Conservation (phyloP, 192 early-diverging fungal species). For the Umbelopsis vinacea region DNA sequence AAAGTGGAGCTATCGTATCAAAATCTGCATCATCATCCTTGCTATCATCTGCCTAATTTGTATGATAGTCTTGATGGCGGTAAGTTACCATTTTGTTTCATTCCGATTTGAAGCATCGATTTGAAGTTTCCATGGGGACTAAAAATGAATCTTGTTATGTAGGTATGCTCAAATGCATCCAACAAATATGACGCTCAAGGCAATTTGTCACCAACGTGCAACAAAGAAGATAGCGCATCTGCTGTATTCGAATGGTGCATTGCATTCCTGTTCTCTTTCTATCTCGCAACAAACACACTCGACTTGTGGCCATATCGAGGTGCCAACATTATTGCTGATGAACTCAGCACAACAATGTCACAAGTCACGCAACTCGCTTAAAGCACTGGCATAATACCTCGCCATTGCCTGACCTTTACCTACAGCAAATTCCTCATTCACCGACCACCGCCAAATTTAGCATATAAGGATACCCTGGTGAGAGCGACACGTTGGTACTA, state of each 20-base stretch:
- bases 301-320: slow-evolving; percentile 13
- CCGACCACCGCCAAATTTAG: too few relatives aligned
- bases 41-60: background rate
- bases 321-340: background rate
- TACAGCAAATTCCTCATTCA: too few relatives aligned
- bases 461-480: too few relatives aligned
- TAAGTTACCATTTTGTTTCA: background rate
- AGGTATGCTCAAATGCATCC: slow-evolving; percentile 3
- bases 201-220: background rate
- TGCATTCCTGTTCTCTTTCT: slow-evolving; percentile 15
- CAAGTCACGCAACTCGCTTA: background rate
- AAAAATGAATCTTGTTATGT: background rate
- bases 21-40: background rate
- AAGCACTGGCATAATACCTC: background rate
- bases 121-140: too few relatives aligned
- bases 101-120: too few relatives aligned
- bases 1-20: background rate
- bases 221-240: background rate
- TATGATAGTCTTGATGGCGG: background rate
- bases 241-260: slow-evolving; percentile 18
- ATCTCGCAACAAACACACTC: background rate
- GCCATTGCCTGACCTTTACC: too few relatives aligned
- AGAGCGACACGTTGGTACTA: too few relatives aligned
- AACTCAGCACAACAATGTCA: background rate
- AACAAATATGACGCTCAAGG: slow-evolving; percentile 20